Conservation (phyloP, 2,329 filamentous ascomycete genomes). For the Colletotrichum plurivorum region DNA sequence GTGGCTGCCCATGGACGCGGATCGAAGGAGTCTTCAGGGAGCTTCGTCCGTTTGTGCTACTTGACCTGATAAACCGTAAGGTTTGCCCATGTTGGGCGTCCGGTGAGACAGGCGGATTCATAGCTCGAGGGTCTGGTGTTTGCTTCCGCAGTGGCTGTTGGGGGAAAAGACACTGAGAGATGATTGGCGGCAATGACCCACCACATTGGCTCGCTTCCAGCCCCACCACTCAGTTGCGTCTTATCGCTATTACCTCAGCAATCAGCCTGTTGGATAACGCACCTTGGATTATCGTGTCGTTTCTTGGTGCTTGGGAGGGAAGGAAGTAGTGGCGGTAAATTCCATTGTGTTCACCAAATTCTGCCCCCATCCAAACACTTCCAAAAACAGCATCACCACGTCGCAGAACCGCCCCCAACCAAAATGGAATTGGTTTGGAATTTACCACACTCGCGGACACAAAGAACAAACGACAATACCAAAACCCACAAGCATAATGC, state of each 20-base stretch:
- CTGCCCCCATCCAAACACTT: background rate
- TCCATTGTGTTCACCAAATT: background rate
- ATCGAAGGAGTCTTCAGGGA: background rate
- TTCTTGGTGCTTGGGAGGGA: background rate
- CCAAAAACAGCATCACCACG: background rate
- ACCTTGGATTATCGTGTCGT: background rate
- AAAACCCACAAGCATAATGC: slow-evolving; percentile 27
- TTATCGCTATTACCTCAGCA: background rate
- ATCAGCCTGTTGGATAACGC: background rate
- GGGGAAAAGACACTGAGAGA: too few species aligned
- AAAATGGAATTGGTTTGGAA: slow-evolving; percentile 8
- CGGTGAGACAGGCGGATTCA: background rate
- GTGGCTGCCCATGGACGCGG: background rate
- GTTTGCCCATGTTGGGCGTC: background rate
- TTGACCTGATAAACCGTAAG: slow-evolving; percentile 1
- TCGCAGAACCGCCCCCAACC: background rate
- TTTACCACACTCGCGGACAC: slow-evolving; percentile 1
- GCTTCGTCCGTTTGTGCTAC: background rate
- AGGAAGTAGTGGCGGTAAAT: background rate
- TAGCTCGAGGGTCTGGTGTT: background rate
- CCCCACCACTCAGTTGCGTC: background rate
- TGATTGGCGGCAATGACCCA: background rate
- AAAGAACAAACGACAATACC: background rate
- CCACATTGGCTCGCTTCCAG: background rate
- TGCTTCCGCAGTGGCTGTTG: background rate